Conservation (phyloP, 2,329 filamentous ascomycete genomes). For the Juglanconis oblonga region DNA sequence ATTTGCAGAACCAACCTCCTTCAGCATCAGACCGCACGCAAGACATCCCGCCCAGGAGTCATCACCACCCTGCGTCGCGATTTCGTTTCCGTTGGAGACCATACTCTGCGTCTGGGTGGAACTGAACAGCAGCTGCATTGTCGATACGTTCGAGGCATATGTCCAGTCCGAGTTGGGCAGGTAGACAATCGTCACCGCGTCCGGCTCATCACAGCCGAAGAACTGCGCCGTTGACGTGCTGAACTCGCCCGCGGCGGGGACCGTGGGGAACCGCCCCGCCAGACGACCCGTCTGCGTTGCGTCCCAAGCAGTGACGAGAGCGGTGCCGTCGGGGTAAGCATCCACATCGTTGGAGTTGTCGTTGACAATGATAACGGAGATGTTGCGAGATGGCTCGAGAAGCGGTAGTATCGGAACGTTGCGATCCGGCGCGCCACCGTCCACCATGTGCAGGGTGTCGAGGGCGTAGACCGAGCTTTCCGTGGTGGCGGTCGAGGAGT, state of each 20-base stretch:
- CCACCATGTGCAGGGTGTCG: conserved; percentile 36
- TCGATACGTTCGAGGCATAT: conserved; percentile 30
- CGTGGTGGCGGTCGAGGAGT: conserved; percentile 23
- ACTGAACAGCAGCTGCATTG: conserved; percentile 32
- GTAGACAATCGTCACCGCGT: conserved; percentile 31
- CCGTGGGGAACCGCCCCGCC: conserved; percentile 40
- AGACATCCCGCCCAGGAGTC: conserved; percentile 36
- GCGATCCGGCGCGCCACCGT: conserved; percentile 43
- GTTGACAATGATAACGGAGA: conserved; percentile 41
- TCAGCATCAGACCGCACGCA: conserved; percentile 37
- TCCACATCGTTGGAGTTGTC: conserved; percentile 42
- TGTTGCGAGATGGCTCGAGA: conserved; percentile 34
- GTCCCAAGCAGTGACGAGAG: conserved; percentile 30
- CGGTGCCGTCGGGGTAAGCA: conserved; percentile 40
- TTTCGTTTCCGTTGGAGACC: conserved; percentile 36
- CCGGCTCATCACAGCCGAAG: conserved; percentile 41
- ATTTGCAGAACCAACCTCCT: conserved; percentile 25
- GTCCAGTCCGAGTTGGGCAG: conserved; percentile 41
- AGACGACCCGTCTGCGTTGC: conserved; percentile 15
- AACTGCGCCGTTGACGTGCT: conserved; percentile 35
- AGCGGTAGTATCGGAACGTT: conserved; percentile 48
- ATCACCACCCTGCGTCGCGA: conserved; percentile 35
- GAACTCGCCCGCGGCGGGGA: conserved; percentile 33
- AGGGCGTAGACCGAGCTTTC: conserved; percentile 27
- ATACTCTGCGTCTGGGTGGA: conserved; percentile 31